Conservation (phyloP, 257 asterid genomes). For the Plantago elongata region DNA sequence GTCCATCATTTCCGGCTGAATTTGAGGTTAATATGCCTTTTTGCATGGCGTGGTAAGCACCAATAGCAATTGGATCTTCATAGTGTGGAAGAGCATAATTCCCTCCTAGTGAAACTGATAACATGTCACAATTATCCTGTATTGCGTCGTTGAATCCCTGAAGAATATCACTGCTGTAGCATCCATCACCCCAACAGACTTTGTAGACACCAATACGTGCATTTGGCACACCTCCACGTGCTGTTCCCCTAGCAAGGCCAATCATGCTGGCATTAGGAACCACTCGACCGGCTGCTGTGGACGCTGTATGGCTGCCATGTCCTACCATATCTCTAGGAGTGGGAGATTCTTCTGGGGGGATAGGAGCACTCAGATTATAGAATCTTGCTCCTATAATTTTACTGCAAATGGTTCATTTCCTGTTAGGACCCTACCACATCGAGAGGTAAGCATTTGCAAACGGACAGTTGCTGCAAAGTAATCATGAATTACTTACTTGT, state of each 20-base stretch:
- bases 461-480: background rate
- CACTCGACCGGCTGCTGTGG: conserved; percentile 41
- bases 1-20: conserved; percentile 39
- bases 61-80: conserved; percentile 39
- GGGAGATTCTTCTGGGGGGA: conserved; percentile 21
- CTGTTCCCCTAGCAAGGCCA: conserved; percentile 41
- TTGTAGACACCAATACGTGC: conserved; percentile 54
- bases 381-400: conserved; percentile 60
- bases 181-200: conserved; percentile 49
- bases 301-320: conserved; percentile 58
- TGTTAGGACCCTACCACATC: too few species aligned
- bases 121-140: conserved; percentile 34
- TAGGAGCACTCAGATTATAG: conserved; percentile 31
- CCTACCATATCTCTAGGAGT: conserved; percentile 58
- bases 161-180: conserved; percentile 37
- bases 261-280: conserved; percentile 38
- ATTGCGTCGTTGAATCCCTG: conserved; percentile 44
- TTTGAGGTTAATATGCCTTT: conserved; percentile 37
- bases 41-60: conserved; percentile 42
- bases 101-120: conserved; percentile 36
- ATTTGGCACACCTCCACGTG: conserved; percentile 56
- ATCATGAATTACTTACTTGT: conserved; percentile 18
- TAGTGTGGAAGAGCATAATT: conserved; percentile 21
- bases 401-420: conserved; percentile 22
- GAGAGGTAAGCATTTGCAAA: too few species aligned